Percentiles rank a stretch among this genome's conserved stretches.
phyloP scores from a whole-genome alignment of 1,139 yeast species.

The Suhomyces terraborum region DNA sequence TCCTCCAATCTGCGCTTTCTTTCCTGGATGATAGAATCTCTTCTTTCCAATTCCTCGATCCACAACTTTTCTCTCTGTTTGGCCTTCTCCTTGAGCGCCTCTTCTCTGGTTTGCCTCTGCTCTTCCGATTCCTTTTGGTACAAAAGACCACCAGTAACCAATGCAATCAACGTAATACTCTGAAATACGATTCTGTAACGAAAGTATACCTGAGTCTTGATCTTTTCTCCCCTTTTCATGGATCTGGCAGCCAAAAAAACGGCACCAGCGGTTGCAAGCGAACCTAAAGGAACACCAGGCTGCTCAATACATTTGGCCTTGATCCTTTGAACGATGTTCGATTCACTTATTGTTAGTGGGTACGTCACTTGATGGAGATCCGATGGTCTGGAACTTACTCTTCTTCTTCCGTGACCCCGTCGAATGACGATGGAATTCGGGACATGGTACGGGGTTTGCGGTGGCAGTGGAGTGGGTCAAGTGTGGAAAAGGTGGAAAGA shows the following conservation, averaged over 20 bases:
- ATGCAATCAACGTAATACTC: slow-evolving; percentile 76
- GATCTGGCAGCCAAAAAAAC: slow-evolving; percentile 78
- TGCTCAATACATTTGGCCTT: slow-evolving; percentile 58
- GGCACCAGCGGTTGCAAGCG: slow-evolving; percentile 78
- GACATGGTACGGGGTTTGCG: not conserved
- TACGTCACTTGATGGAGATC: not conserved
- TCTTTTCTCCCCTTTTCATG: slow-evolving; percentile 68
- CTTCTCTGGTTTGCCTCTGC: slow-evolving; percentile 57
- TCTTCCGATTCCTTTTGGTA: slow-evolving; percentile 50
- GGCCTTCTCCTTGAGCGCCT: slow-evolving; percentile 69
- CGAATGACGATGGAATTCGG: slow-evolving; percentile 26
- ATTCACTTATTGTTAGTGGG: slow-evolving; percentile 20
- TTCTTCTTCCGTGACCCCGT: slow-evolving; percentile 20
- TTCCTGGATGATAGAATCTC: slow-evolving; percentile 71
- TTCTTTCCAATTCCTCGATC: slow-evolving; percentile 87
- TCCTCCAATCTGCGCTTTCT: slow-evolving; percentile 53
- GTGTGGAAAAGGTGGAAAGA: too few relatives aligned
- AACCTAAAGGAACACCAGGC: slow-evolving; percentile 81
- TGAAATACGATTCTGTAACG: slow-evolving; percentile 89
- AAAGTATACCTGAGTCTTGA: slow-evolving; percentile 81
- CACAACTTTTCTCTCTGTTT: slow-evolving; percentile 80
- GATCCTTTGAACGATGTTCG: slow-evolving; percentile 24
- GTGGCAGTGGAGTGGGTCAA: too few relatives aligned
- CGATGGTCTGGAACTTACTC: slow-evolving; percentile 25
- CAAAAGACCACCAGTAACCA: slow-evolving; percentile 74